Evolutionary conservation across 441 rosid genomes (phyloP).

Genomic region (Adansonia madagascariensis): DNA sequence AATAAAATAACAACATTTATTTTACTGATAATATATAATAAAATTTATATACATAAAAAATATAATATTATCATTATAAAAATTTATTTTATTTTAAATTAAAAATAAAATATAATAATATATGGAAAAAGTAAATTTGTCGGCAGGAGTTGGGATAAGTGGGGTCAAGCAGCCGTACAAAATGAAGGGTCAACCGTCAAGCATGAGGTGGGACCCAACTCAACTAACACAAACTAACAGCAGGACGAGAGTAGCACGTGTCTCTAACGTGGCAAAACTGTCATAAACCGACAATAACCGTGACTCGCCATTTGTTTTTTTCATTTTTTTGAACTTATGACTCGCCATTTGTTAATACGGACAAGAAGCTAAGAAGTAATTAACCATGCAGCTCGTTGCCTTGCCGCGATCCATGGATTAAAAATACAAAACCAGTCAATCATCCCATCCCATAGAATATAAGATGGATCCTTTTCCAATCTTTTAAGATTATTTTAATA

Average conservation of each 20-base stretch:
- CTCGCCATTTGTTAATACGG: background rate
- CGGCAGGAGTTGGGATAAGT: slow-evolving; percentile 45
- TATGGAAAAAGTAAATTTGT: slow-evolving; percentile 32
- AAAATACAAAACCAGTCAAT: background rate
- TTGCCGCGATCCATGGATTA: slow-evolving; percentile 1
- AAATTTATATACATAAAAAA: background rate
- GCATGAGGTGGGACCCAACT: slow-evolving; percentile 32
- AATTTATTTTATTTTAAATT: too few relatives aligned
- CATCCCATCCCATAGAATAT: background rate
- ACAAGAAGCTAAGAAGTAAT: slow-evolving; percentile 5
- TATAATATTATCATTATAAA: too few relatives aligned
- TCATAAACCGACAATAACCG: slow-evolving; percentile 54
- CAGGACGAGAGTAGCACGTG: slow-evolving; percentile 38
- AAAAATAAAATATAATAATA: background rate
- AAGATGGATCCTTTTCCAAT: background rate
- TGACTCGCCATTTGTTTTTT: slow-evolving; percentile 16
- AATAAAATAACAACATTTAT: background rate
- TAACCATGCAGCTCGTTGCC: slow-evolving; percentile 4
- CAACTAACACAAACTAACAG: slow-evolving; percentile 16
- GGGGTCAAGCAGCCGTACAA: slow-evolving; percentile 34
- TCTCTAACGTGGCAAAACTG: slow-evolving; percentile 57
- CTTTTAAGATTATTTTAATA: background rate
- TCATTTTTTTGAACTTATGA: background rate
- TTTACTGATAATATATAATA: background rate
- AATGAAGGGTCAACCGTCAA: slow-evolving; percentile 55